These are phyloP conservation scores for Cladorrhinum samala DNA, from an alignment of 495 filamentous ascomycete genomes.

Conservation along the genomic window DNA sequence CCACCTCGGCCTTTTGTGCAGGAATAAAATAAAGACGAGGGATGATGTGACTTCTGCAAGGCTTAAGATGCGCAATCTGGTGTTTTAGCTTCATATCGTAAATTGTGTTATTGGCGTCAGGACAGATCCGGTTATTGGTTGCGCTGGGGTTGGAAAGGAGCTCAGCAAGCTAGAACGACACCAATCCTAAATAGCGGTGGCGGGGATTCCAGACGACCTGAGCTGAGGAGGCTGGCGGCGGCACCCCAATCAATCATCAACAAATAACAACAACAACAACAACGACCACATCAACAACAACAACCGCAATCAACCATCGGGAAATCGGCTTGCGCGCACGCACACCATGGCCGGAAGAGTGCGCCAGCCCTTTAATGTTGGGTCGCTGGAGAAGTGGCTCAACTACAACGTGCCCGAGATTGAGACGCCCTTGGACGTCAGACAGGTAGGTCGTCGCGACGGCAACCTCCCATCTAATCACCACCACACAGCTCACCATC, in stretches of 20 bases:
- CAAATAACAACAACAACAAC: constrained; percentile 1
- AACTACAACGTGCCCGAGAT: constrained; percentile 69
- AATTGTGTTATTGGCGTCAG: constrained; percentile 5
- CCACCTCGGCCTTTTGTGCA: not conserved
- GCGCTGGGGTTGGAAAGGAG: constrained; percentile 7
- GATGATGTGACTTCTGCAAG: not conserved
- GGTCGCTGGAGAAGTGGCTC: constrained; percentile 72
- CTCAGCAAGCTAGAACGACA: constrained; percentile 2
- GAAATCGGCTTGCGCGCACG: not conserved
- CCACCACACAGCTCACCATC: not conserved
- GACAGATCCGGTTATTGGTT: constrained; percentile 12
- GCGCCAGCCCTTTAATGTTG: constrained; percentile 79
- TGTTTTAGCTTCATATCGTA: constrained; percentile 2
- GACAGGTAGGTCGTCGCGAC: constrained; percentile 60
- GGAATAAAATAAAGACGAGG: not conserved
- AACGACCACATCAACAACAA: constrained; percentile 9
- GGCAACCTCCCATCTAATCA: not conserved
- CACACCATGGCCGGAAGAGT: constrained; percentile 74
- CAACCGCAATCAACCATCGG: not conserved
- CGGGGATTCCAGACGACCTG: constrained; percentile 3
- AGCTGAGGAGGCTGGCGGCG: not conserved
- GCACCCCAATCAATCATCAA: too few species aligned
- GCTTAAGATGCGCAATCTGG: not conserved
- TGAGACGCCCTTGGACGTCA: constrained; percentile 71
- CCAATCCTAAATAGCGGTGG: constrained; percentile 18